A percentile compares a stretch with the other conserved stretches of the same genome.
These are phyloP conservation scores for Posidonia oceanica DNA, from an alignment of 116 monocot species.

Conservation along the genomic window DNA sequence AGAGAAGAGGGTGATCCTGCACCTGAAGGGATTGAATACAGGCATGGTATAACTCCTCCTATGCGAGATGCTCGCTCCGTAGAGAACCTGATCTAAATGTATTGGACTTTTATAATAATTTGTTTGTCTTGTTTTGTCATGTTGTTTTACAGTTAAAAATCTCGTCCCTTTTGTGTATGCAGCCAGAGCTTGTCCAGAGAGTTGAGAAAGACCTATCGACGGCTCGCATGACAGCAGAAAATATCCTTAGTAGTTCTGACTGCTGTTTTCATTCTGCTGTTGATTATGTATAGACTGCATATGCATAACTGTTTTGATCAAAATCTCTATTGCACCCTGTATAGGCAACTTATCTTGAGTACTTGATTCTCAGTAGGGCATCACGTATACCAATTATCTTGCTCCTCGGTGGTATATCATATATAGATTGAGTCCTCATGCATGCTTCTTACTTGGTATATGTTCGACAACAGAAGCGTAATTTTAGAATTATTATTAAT, in stretches of 20 bases:
- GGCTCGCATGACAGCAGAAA: constrained; percentile 38
- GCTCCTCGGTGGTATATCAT: too few relatives aligned
- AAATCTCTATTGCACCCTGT: too few relatives aligned
- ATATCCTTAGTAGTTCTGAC: constrained; percentile 34
- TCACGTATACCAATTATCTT: too few relatives aligned
- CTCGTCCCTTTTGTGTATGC: constrained; percentile 15
- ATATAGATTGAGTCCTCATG: too few relatives aligned
- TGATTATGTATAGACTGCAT: too few relatives aligned
- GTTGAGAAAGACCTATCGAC: constrained; percentile 90
- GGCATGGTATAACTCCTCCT: constrained; percentile 87
- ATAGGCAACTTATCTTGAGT: too few relatives aligned
- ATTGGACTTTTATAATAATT: constrained; percentile 1
- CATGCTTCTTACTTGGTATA: too few relatives aligned
- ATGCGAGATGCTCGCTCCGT: constrained; percentile 93
- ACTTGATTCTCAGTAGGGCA: too few relatives aligned
- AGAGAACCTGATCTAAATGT: constrained; percentile 97
- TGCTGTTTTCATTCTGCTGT: background rate
- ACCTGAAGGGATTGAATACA: constrained; percentile 80
- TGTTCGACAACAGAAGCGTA: too few relatives aligned
- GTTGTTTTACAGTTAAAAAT: background rate
- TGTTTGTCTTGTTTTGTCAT: background rate
- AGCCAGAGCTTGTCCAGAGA: constrained; percentile 83
- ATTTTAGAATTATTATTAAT: background rate
- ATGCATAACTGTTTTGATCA: too few relatives aligned
- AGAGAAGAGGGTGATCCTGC: constrained; percentile 78